Conservation (phyloP, 2,329 filamentous ascomycete genomes). For the Magnaporthiopsis rhizophila region DNA sequence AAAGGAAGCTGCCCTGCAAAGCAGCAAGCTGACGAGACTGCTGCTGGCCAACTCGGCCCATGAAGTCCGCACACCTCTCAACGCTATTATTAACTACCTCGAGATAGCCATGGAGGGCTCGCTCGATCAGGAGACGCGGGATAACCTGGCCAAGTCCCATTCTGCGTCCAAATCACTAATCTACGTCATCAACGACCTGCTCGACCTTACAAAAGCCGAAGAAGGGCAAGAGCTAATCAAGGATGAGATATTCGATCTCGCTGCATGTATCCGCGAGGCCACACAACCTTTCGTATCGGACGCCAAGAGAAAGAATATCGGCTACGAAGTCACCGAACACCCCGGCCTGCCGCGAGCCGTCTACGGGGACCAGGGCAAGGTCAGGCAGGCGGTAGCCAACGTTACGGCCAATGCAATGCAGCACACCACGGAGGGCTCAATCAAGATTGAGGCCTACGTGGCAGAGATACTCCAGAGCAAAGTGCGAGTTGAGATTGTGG, state of each 20-base stretch:
- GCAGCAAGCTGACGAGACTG: slow-evolving; percentile 69
- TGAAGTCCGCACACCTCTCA: slow-evolving; percentile 82
- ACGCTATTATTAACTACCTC: slow-evolving; percentile 90
- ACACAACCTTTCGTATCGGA: slow-evolving; percentile 67
- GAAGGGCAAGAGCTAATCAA: slow-evolving; percentile 73
- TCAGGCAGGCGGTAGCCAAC: slow-evolving; percentile 79
- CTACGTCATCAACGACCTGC: slow-evolving; percentile 86
- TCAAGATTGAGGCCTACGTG: slow-evolving; percentile 64
- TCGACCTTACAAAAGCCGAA: slow-evolving; percentile 83
- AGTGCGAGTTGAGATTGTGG: slow-evolving; percentile 64
- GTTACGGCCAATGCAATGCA: slow-evolving; percentile 79
- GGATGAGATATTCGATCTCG: slow-evolving; percentile 70
- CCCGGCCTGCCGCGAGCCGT: slow-evolving; percentile 63
- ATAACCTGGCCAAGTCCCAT: slow-evolving; percentile 77
- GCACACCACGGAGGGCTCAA: slow-evolving; percentile 59
- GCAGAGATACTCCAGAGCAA: slow-evolving; percentile 39
- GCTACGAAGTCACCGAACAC: slow-evolving; percentile 60
- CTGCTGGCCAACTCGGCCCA: slow-evolving; percentile 84
- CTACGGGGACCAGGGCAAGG: slow-evolving; percentile 67
- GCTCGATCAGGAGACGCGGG: slow-evolving; percentile 73
- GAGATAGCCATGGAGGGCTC: slow-evolving; percentile 81
- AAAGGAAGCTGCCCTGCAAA: slow-evolving; percentile 78
- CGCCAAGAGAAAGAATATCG: slow-evolving; percentile 65
- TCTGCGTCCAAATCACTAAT: slow-evolving; percentile 89
- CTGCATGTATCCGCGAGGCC: slow-evolving; percentile 65